phyloP scores from a whole-genome alignment of 2,329 filamentous ascomycete species.

The Cytospora piceae region DNA sequence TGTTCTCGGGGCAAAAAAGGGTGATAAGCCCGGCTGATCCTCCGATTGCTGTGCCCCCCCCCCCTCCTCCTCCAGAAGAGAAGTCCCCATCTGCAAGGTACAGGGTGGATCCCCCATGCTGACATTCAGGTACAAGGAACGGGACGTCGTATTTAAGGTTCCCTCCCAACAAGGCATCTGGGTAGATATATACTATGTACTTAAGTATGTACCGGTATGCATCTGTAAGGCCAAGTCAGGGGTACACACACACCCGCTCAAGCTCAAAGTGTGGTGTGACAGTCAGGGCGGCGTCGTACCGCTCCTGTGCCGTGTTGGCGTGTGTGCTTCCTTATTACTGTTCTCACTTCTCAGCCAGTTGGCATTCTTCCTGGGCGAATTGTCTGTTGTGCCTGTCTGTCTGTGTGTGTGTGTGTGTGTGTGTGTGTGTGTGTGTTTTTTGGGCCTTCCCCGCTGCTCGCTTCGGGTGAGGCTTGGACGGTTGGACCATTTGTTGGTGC shows the following conservation, averaged over 20 bases:
- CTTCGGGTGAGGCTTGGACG: neutral
- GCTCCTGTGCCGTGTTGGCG: neutral
- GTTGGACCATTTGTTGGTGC: neutral
- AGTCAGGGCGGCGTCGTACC: neutral
- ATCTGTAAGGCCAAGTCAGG: neutral
- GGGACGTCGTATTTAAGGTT: conserved; percentile 26
- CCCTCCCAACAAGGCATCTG: neutral
- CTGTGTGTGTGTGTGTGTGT: too few relatives aligned
- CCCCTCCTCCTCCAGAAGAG: too few relatives aligned
- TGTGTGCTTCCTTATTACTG: neutral
- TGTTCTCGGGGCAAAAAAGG: conserved; percentile 2
- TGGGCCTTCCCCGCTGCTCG: too few relatives aligned
- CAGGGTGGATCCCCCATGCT: conserved; percentile 23
- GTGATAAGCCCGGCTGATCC: conserved; percentile 28
- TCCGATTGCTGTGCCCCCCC: too few relatives aligned
- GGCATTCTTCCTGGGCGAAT: neutral
- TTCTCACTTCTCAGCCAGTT: neutral
- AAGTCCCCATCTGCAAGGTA: conserved; percentile 31
- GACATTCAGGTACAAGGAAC: conserved; percentile 27
- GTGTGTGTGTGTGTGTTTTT: too few relatives aligned
- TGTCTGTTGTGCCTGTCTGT: neutral
- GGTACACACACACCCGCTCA: neutral
- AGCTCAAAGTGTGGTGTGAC: neutral
- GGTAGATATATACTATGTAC: neutral
- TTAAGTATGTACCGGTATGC: neutral